Evolutionary conservation across 495 filamentous ascomycete species (phyloP).

Genomic region (Daldinia decipiens): DNA sequence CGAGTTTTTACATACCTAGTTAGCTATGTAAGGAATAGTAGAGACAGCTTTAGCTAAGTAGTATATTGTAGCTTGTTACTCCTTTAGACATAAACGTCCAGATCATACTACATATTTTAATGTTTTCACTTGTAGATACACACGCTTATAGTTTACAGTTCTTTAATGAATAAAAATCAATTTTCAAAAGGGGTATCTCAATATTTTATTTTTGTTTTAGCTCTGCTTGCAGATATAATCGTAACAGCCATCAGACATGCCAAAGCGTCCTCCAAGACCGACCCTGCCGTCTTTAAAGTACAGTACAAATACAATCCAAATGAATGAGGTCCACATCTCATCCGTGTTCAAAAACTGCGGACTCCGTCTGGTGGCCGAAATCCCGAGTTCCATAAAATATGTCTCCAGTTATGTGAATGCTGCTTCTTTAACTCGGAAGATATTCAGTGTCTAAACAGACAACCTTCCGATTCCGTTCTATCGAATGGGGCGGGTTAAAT

Average conservation of each 20-base stretch:
- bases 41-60: background rate
- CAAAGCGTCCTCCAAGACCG: background rate
- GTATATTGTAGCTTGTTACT: no score
- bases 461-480: background rate
- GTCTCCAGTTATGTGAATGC: background rate
- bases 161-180: background rate
- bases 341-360: background rate
- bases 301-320: constrained; percentile 8
- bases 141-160: background rate
- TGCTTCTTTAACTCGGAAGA: background rate
- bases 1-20: background rate
- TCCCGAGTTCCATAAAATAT: background rate
- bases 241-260: background rate
- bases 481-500: background rate
- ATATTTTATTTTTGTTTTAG: constrained; percentile 4
- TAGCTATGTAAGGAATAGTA: background rate
- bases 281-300: constrained; percentile 1
- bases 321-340: background rate
- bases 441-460: background rate
- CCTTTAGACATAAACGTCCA: no score
- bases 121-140: background rate
- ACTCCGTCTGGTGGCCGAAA: no score
- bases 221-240: constrained; percentile 15
- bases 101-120: no score
- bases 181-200: constrained; percentile 15